phyloP scores from a whole-genome alignment of 1,284 basidiomycete genomes.

The Violaceomyces palustris region DNA sequence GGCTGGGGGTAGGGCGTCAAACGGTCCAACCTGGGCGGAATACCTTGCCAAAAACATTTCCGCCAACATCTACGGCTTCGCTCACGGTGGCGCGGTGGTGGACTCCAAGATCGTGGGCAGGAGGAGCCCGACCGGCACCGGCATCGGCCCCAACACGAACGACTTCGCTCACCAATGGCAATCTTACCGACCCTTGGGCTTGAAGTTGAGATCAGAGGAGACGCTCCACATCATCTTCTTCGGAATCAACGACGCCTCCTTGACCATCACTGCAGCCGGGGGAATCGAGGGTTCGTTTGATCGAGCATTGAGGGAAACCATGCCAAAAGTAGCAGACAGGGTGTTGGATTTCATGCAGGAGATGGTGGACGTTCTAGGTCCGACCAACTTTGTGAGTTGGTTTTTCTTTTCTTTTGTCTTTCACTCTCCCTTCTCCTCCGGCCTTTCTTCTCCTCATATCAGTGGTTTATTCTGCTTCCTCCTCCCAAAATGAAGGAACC shows the following conservation, averaged over 20 bases:
- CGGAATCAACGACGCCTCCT: neutral
- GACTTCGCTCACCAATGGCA: neutral
- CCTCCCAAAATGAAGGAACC: no score
- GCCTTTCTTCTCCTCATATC: no score
- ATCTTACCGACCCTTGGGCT: neutral
- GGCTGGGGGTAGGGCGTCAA: no score
- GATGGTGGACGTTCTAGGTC: neutral
- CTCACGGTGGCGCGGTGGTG: neutral
- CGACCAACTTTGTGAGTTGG: neutral
- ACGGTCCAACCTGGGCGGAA: neutral
- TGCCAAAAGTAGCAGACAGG: neutral
- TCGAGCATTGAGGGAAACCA: neutral
- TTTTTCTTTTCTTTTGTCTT: neutral
- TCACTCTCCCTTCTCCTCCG: neutral
- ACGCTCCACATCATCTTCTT: neutral
- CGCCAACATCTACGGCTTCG: neutral
- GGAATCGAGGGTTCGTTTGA: neutral
- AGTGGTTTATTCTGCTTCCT: no score
- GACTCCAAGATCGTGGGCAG: neutral
- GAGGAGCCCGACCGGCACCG: neutral
- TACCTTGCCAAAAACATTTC: neutral
- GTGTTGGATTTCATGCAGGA: neutral
- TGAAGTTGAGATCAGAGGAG: neutral
- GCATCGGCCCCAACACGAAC: no score
- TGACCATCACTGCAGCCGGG: no score